phyloP scores from a whole-genome alignment of 1,139 yeast species.

The Candida mesenterica region DNA sequence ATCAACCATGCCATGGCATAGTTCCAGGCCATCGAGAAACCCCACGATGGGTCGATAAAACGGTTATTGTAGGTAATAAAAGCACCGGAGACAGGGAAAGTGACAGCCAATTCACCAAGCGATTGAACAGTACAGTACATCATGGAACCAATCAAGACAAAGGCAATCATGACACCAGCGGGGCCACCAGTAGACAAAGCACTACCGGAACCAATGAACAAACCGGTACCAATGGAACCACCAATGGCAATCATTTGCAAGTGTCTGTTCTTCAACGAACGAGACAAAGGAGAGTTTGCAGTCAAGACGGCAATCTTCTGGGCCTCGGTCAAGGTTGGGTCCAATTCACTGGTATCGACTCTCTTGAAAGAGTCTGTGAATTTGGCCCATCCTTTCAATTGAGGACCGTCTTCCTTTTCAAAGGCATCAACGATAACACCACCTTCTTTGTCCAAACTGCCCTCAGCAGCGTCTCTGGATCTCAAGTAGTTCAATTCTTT shows the following conservation, averaged over 20 bases:
- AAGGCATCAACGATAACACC: conserved; percentile 45
- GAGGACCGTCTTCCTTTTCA: conserved; percentile 28
- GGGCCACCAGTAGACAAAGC: conserved; percentile 76
- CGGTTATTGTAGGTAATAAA: conserved; percentile 69
- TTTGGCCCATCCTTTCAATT: conserved; percentile 38
- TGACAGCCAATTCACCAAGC: conserved; percentile 81
- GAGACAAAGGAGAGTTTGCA: conserved; percentile 67
- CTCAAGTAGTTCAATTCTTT: conserved; percentile 45
- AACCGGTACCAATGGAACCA: conserved; percentile 82
- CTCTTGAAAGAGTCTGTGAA: conserved; percentile 58
- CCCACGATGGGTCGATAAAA: conserved; percentile 74
- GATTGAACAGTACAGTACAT: conserved; percentile 76
- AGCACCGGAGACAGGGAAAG: conserved; percentile 78
- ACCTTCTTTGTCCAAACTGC: conserved; percentile 38
- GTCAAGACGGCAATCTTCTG: conserved; percentile 68
- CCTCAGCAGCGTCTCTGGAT: conserved; percentile 37
- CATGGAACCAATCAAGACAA: conserved; percentile 64
- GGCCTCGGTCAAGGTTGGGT: conserved; percentile 62
- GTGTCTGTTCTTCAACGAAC: conserved; percentile 62
- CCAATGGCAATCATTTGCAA: conserved; percentile 86
- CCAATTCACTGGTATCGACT: conserved; percentile 49
- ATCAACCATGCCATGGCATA: conserved; percentile 79
- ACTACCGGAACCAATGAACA: conserved; percentile 72
- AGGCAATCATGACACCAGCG: conserved; percentile 70
- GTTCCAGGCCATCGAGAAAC: conserved; percentile 78